Conservation (phyloP, 148 eudicot species). For the Chenopodium suecicum region DNA sequence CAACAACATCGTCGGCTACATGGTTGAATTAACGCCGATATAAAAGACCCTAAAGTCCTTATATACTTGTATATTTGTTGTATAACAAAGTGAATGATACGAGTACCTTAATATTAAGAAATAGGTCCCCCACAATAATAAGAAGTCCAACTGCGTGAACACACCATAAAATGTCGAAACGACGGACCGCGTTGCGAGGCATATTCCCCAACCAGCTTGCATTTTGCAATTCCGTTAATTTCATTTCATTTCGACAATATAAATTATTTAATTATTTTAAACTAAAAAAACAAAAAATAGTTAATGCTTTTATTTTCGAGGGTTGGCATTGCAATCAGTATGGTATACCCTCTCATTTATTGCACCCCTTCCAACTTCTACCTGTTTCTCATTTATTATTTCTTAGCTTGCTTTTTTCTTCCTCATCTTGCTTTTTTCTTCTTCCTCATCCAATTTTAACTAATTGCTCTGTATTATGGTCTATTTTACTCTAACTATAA, state of each 20-base stretch:
- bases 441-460: neutral
- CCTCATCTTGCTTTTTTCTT: neutral
- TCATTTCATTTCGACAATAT: no score
- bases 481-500: no score
- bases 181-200: neutral
- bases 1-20: no score
- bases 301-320: conserved; percentile 13
- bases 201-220: neutral
- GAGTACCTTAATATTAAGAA: no score
- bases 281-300: no score
- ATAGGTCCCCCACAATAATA: neutral
- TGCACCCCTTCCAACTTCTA: conserved; percentile 20
- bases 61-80: no score
- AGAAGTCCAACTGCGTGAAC: neutral
- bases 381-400: conserved; percentile 7
- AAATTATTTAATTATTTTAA: no score
- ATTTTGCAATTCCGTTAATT: no score
- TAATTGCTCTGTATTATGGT: no score
- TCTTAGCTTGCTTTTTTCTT: neutral
- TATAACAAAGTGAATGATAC: no score
- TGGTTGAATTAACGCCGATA: no score
- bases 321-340: conserved; percentile 10
- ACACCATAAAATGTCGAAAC: neutral
- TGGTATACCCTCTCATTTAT: conserved; percentile 9
- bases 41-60: no score